A percentile compares a stretch with the other conserved stretches of the same genome.
phyloP scores from a whole-genome alignment of 2,329 filamentous ascomycete genomes.

The Escovopsis weberi region DNA sequence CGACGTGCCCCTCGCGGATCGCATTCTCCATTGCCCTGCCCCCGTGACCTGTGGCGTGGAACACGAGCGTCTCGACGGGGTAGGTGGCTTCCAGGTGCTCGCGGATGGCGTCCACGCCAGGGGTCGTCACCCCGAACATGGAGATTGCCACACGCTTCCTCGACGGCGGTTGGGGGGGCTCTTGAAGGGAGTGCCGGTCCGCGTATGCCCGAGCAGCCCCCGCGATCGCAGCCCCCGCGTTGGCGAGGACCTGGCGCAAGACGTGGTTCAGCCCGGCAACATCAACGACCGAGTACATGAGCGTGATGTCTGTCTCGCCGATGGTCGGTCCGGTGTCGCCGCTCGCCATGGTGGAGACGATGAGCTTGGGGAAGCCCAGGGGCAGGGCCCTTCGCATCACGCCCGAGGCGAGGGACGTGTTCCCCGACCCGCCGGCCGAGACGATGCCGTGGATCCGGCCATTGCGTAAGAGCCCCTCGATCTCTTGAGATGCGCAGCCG shows the following conservation, averaged over 20 bases:
- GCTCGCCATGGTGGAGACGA: constrained; percentile 55
- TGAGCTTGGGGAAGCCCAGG: constrained; percentile 53
- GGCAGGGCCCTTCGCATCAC: constrained; percentile 48
- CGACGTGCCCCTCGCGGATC: constrained; percentile 39
- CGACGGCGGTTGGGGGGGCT: constrained; percentile 1
- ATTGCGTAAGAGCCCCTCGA: constrained; percentile 23
- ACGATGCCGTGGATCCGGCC: constrained; percentile 39
- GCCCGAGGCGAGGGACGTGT: constrained; percentile 43
- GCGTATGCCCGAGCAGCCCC: constrained; percentile 40
- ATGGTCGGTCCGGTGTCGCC: constrained; percentile 51
- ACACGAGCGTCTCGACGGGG: constrained; percentile 45
- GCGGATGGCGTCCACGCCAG: constrained; percentile 43
- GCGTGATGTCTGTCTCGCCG: constrained; percentile 51
- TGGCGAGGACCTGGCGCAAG: constrained; percentile 41
- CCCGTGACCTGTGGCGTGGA: constrained; percentile 56
- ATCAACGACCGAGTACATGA: constrained; percentile 61
- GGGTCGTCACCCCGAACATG: constrained; percentile 64
- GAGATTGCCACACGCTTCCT: constrained; percentile 46
- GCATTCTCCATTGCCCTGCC: constrained; percentile 56
- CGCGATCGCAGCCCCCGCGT: constrained; percentile 46
- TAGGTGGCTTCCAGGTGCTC: constrained; percentile 30
- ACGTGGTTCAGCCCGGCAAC: constrained; percentile 51
- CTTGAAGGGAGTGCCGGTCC: background rate
- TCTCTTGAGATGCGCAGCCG: constrained; percentile 25
- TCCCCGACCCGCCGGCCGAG: constrained; percentile 46